These are phyloP conservation scores for Dactylonectria estremocensis DNA, from an alignment of 2,329 filamentous ascomycete genomes.

Conservation along the genomic window DNA sequence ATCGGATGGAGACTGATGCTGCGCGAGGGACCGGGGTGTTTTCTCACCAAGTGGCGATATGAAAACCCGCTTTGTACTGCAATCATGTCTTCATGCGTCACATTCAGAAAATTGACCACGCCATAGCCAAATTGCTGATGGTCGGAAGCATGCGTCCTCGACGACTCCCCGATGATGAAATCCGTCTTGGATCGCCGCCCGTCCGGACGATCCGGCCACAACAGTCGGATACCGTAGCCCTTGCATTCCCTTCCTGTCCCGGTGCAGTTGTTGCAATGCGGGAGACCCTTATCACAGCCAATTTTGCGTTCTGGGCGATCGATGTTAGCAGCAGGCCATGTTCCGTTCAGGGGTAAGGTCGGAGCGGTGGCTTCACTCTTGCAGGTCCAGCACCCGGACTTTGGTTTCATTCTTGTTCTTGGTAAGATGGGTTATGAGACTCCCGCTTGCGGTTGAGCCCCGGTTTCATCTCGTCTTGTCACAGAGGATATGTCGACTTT, in stretches of 20 bases:
- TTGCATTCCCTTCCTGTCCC: constrained; percentile 59
- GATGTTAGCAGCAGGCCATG: background rate
- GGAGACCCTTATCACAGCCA: constrained; percentile 61
- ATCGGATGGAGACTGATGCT: constrained; percentile 32
- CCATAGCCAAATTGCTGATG: constrained; percentile 47
- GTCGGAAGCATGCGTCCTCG: background rate
- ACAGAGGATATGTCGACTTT: background rate
- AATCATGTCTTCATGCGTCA: constrained; percentile 56
- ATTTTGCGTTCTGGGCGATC: constrained; percentile 60
- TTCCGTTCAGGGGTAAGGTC: background rate
- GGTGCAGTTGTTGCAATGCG: constrained; percentile 61
- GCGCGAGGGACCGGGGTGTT: constrained; percentile 12
- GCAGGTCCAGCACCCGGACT: constrained; percentile 35
- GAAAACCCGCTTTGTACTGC: background rate
- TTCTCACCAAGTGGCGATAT: background rate
- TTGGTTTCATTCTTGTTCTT: constrained; percentile 14
- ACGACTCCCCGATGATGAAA: background rate
- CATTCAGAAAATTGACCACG: constrained; percentile 57
- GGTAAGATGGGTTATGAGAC: background rate
- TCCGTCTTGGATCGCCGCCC: constrained; percentile 53
- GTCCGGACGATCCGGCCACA: constrained; percentile 64
- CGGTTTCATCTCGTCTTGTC: background rate
- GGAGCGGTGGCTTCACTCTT: constrained; percentile 20
- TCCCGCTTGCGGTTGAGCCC: background rate
- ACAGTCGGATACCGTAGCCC: constrained; percentile 62